Evolutionary conservation across 202 grass and related monocot genomes (phyloP), one percentile per base, ranked within the genome.

Genomic region (Saccharum hybrid): DNA sequence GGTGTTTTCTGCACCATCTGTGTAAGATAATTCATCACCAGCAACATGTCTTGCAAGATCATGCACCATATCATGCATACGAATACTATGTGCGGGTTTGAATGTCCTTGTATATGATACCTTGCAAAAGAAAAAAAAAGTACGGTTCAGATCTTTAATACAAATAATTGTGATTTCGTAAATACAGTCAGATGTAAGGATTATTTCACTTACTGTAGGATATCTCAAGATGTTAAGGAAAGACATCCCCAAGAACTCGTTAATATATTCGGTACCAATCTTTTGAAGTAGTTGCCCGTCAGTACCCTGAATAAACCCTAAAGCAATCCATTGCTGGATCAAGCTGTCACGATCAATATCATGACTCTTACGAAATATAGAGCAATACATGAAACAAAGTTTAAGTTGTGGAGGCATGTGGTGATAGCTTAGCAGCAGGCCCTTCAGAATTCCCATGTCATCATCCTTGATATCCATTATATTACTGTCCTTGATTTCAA

Each of bases 41-140:
- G 7, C 49, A 76, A 84, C 54, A 68, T 7, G 0, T 10, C 9
- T 21, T 33, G 63, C 63, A 15, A 84, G 72, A 59, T 84, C 82
- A 21, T 84, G 80, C 4, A 82, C 68, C 68, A 82, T 3, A 72
- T 82, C 80, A 72, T 82, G 72, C 72, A 84, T 76, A 1, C 6
- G 43, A 0, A 51, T 42, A 41, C 28, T 28, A 28, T 28, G 28
- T 28, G 28, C 28, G 28, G 28, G 28, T 28, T 28, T 28, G 1
- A 28, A 28, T 28, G 28, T 28, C 28, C 28, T 28, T 28, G 28
- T 28, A 28, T 28, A 28, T 28, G 28, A 1, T 28, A 28, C 28
- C 28, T 28, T 28, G 39, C 2, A 14, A 45, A 71, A 14, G n/a
- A 43, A 42, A 68, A n/a, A n/a, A 69, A 0, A 42, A 23, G 1